Conservation (phyloP, 345 rosid genomes). For the Lenwebbia sp. region DNA sequence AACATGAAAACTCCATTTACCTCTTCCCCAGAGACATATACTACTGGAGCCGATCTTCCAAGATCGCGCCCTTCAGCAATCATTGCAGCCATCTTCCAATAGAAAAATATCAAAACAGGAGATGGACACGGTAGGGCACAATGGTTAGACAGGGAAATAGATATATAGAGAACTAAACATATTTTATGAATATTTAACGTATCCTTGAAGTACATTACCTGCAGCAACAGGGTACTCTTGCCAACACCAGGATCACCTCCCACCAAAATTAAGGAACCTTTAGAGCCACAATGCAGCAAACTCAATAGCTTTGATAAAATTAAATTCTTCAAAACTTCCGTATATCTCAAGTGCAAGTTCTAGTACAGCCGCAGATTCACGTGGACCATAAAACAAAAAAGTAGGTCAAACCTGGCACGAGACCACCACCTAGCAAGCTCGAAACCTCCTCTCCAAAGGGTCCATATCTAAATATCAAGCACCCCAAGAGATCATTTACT, state of each 20-base stretch:
- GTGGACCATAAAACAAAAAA: neutral
- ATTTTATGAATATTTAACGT: neutral
- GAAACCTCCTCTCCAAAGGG: slow-evolving; percentile 74
- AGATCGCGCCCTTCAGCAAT: slow-evolving; percentile 49
- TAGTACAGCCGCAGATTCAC: neutral
- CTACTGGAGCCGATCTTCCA: slow-evolving; percentile 53
- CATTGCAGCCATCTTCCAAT: slow-evolving; percentile 54
- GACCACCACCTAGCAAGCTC: slow-evolving; percentile 94
- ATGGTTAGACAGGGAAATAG: neutral
- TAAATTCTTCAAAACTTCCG: neutral
- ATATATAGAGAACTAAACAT: neutral
- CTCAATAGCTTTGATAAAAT: neutral
- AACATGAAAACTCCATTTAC: slow-evolving; percentile 18
- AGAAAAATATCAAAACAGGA: neutral
- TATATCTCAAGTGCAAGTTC: neutral
- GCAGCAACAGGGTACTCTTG: slow-evolving; percentile 86
- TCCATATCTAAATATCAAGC: slow-evolving; percentile 45
- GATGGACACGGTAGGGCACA: slow-evolving; percentile 3
- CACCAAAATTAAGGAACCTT: slow-evolving; percentile 80
- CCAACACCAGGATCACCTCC: slow-evolving; percentile 99
- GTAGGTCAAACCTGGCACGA: slow-evolving; percentile 64
- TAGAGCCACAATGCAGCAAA: neutral
- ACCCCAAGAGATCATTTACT: neutral
- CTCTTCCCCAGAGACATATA: slow-evolving; percentile 95
- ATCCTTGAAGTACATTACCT: slow-evolving; percentile 26